Percentiles rank a stretch among this genome's conserved stretches.
Evolutionary conservation across 805 yeast species (phyloP).

Genomic region (Kodamaea laetipori): DNA sequence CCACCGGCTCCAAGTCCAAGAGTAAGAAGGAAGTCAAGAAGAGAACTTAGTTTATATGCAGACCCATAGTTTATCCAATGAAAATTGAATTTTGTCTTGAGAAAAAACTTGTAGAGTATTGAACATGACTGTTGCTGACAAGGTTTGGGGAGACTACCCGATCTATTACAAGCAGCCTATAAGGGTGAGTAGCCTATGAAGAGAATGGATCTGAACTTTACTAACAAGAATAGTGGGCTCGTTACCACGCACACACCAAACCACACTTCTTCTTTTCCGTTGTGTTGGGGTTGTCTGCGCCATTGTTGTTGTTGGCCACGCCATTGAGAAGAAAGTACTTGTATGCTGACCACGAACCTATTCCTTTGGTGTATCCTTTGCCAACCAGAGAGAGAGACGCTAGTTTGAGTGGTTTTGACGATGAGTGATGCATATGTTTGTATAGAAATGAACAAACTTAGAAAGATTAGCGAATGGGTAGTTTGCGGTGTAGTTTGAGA

Average conservation of each 20-base stretch:
- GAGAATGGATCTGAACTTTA: slow-evolving; percentile 4
- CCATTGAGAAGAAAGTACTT: slow-evolving; percentile 71
- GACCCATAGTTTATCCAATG: slow-evolving; percentile 10
- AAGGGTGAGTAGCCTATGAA: slow-evolving; percentile 48
- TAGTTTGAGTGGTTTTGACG: slow-evolving; percentile 57
- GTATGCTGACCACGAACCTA: slow-evolving; percentile 63
- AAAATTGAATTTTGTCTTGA: background rate
- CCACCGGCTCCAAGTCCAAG: slow-evolving; percentile 14
- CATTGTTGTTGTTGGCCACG: slow-evolving; percentile 60
- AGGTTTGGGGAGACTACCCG: slow-evolving; percentile 55
- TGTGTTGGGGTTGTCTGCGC: slow-evolving; percentile 66
- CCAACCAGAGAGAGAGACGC: slow-evolving; percentile 57
- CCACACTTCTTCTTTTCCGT: slow-evolving; percentile 74
- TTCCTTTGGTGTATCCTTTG: slow-evolving; percentile 62
- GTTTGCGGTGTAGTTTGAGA: no score
- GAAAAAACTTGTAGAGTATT: background rate
- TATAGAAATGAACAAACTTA: background rate
- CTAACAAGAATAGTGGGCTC: slow-evolving; percentile 53
- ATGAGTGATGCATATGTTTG: slow-evolving; percentile 27
- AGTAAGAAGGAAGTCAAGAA: slow-evolving; percentile 13
- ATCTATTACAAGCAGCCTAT: slow-evolving; percentile 62
- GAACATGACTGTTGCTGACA: slow-evolving; percentile 26
- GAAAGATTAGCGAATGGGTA: no score
- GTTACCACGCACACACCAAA: slow-evolving; percentile 73
- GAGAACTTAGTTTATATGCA: slow-evolving; percentile 1